These are phyloP conservation scores for Aspergillus unguis DNA, from an alignment of 2,329 filamentous ascomycete species.

Conservation along the genomic window DNA sequence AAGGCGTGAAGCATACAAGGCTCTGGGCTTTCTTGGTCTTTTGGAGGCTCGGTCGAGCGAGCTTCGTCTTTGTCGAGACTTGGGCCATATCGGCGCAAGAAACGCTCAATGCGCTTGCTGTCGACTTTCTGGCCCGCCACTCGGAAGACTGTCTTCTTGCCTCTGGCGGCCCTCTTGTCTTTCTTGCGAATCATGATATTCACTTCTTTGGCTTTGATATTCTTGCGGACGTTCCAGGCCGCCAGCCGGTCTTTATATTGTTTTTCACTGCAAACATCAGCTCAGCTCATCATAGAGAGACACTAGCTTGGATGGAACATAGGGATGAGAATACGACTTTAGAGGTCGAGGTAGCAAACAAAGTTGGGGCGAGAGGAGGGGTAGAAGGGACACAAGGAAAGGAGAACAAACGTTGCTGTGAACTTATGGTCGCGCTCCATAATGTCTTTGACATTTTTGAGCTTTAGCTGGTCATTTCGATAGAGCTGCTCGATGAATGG, in stretches of 20 bases:
- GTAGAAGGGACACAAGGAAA: conserved; percentile 11
- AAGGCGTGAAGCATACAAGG: conserved; percentile 24
- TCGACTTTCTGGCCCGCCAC: conserved; percentile 35
- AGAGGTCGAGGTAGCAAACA: conserved; percentile 8
- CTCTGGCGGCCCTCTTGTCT: conserved; percentile 36
- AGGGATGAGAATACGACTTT: neutral
- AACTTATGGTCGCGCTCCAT: conserved; percentile 38
- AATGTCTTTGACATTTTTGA: conserved; percentile 36
- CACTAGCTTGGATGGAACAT: too few species aligned
- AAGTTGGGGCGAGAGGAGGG: neutral
- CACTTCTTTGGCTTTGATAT: conserved; percentile 38
- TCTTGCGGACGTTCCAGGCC: conserved; percentile 37
- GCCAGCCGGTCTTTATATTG: conserved; percentile 40
- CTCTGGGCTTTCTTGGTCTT: conserved; percentile 28
- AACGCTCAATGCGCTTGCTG: conserved; percentile 33
- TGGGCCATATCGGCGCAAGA: conserved; percentile 31
- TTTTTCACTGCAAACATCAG: conserved; percentile 30
- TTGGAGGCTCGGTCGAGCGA: conserved; percentile 12
- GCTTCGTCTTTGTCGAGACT: conserved; percentile 25
- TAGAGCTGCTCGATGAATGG: conserved; percentile 36
- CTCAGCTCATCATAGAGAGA: too few species aligned
- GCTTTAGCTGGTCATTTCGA: conserved; percentile 34
- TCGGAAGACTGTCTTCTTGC: conserved; percentile 37
- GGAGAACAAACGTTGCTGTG: conserved; percentile 31
- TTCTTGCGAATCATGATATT: conserved; percentile 39